Conservation (phyloP, 805 yeast species). For the Lachancea waltii region DNA sequence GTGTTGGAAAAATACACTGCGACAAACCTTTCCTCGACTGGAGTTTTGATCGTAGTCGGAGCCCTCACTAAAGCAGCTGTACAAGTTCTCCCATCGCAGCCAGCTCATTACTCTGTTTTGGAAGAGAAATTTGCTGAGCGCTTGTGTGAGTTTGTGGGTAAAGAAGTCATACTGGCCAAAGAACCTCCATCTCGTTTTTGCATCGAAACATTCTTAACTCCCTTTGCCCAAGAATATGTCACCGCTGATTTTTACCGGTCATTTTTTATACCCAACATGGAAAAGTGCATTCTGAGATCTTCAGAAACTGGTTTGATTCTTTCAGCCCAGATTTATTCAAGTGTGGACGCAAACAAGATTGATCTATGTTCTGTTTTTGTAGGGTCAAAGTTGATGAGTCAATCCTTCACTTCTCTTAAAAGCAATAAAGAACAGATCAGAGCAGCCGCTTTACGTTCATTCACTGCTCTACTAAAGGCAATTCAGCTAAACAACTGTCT, state of each 20-base stretch:
- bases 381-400: constrained; percentile 44
- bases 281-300: constrained; percentile 69
- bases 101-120: constrained; percentile 18
- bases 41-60: constrained; percentile 34
- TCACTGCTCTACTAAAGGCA: constrained; percentile 23
- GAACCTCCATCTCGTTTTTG: constrained; percentile 35
- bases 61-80: constrained; percentile 30
- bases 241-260: constrained; percentile 34
- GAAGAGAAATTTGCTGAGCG: constrained; percentile 17
- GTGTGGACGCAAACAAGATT: constrained; percentile 26
- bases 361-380: constrained; percentile 39
- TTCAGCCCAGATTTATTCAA: constrained; percentile 42
- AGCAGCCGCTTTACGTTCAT: constrained; percentile 38
- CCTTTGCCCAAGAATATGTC: constrained; percentile 41
- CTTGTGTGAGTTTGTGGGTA: constrained; percentile 29
- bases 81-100: constrained; percentile 20
- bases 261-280: constrained; percentile 52
- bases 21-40: constrained; percentile 30
- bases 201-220: constrained; percentile 39
- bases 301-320: constrained; percentile 63
- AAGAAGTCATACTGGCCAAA: constrained; percentile 43
- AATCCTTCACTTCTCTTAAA: constrained; percentile 51
- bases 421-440: constrained; percentile 68
- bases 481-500: constrained; percentile 20
- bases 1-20: neutral